Conservation (phyloP, 805 yeast species). For the Danielozyma ontarioensis region DNA sequence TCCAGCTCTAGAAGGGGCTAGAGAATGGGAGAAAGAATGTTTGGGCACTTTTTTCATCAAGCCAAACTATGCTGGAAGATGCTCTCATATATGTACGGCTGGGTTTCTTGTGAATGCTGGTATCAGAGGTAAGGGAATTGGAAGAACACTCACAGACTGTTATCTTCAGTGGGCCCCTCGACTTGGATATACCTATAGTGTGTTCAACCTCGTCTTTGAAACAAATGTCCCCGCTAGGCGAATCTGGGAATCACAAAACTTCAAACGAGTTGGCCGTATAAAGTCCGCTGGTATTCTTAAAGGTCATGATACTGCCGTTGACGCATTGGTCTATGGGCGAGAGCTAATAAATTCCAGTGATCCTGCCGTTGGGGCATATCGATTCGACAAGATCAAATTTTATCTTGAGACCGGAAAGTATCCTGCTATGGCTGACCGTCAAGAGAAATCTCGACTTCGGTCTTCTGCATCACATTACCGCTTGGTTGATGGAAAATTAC, state of each 20-base stretch:
- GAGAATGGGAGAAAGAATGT: slow-evolving; percentile 91
- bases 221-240: slow-evolving; percentile 79
- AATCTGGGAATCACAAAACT: slow-evolving; percentile 71
- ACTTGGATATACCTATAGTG: slow-evolving; percentile 78
- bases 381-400: slow-evolving; percentile 72
- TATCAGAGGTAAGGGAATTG: slow-evolving; percentile 88
- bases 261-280: slow-evolving; percentile 72
- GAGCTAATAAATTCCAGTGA: slow-evolving; percentile 59
- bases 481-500: slow-evolving; percentile 63
- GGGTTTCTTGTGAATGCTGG: slow-evolving; percentile 89
- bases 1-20: slow-evolving; percentile 39
- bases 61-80: slow-evolving; percentile 89
- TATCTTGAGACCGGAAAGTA: slow-evolving; percentile 82
- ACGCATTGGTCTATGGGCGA: slow-evolving; percentile 79
- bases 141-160: slow-evolving; percentile 77
- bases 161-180: slow-evolving; percentile 87
- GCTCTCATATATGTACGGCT: slow-evolving; percentile 89
- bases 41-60: slow-evolving; percentile 81
- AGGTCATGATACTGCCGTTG: slow-evolving; percentile 81
- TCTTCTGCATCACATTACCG: slow-evolving; percentile 75
- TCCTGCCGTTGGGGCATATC: slow-evolving; percentile 45
- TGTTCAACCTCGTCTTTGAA: slow-evolving; percentile 84
- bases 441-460: slow-evolving; percentile 83
- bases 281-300: slow-evolving; percentile 86
- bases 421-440: slow-evolving; percentile 77